These are phyloP conservation scores for Neophaeococcomyces mojaviensis DNA, from an alignment of 2,329 filamentous ascomycete genomes.

Conservation along the genomic window DNA sequence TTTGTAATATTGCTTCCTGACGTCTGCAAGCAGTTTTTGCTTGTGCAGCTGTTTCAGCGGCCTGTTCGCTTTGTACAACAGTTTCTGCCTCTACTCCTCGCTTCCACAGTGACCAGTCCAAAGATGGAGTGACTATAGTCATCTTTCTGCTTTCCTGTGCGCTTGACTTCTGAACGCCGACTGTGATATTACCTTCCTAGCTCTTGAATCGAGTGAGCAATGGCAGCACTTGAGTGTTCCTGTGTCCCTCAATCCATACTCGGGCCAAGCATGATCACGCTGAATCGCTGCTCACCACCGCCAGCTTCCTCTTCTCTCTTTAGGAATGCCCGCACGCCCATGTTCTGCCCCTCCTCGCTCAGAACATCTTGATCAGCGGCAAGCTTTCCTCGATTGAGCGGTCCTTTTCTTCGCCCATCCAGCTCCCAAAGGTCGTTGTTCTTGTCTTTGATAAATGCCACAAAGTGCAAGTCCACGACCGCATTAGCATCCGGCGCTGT, in stretches of 20 bases:
- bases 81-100: no score
- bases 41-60: no score
- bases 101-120: no score
- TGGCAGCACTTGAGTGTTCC: no score
- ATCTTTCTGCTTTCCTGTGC: no score
- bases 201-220: no score
- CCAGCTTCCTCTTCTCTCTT: constrained; percentile 50
- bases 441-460: constrained; percentile 76
- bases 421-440: constrained; percentile 73
- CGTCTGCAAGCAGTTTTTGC: no score
- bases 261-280: constrained; percentile 53
- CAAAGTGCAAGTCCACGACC: constrained; percentile 87
- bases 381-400: constrained; percentile 59
- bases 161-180: no score
- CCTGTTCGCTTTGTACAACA: no score
- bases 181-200: no score
- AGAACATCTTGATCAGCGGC: constrained; percentile 60
- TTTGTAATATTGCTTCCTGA: no score
- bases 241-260: constrained; percentile 43
- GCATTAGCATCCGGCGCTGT: constrained; percentile 68
- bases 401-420: constrained; percentile 67
- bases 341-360: constrained; percentile 64
- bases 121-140: no score
- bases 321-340: constrained; percentile 59
- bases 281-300: constrained; percentile 53